Evolutionary conservation across 306 rosid genomes (phyloP), one percentile per base, ranked within the genome.

Genomic region (Benincasa hispida): DNA sequence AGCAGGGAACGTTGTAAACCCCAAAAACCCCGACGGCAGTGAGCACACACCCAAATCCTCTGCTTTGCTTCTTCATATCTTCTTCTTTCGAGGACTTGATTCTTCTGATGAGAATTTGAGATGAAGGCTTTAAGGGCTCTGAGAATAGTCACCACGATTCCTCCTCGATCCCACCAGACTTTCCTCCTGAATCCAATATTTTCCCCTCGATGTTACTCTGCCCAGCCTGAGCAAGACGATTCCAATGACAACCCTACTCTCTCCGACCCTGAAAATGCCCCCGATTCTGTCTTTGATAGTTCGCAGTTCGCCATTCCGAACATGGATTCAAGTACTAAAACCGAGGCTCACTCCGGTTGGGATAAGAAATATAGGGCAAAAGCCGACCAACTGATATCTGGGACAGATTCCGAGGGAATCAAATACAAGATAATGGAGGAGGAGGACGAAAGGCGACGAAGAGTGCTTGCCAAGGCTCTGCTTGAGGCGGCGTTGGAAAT

Each of bases 401-500:
- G 89, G 28, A 78, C 77, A 10, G 79, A 83, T 10, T 25, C 75
- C 22, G 84, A 82, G 7, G 78, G 83, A 77, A 86, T 84, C 30
- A 90, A 82, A 47, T 55, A 86, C 81, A 78, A 62, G 47, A 5
- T 82, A 45, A 61, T 74, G 80, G 82, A 88, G 76, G 87, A 88
- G 45, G 91, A 84, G 72, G 97, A 86, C 27, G 96, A 89, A 83
- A 76, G 78, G 25, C 83, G 79, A 78, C 79, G 89, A 25, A 84
- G 88, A 72, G 48, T 51, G 45, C 94, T 94, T 28, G 97, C 96
- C 4, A 90, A 88, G 91, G 91, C 83, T 17, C 84, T 94, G 63
- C 90, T 94, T 0, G 87, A 90, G 79, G 95, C 92, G 5, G 96
- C 95, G 0, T 30, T 92, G 66, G 84, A 73, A 39, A n/a, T 56